These are phyloP conservation scores for Centrapalus pauciflorus DNA, from an alignment of 129 eudicot species.

Conservation along the genomic window DNA sequence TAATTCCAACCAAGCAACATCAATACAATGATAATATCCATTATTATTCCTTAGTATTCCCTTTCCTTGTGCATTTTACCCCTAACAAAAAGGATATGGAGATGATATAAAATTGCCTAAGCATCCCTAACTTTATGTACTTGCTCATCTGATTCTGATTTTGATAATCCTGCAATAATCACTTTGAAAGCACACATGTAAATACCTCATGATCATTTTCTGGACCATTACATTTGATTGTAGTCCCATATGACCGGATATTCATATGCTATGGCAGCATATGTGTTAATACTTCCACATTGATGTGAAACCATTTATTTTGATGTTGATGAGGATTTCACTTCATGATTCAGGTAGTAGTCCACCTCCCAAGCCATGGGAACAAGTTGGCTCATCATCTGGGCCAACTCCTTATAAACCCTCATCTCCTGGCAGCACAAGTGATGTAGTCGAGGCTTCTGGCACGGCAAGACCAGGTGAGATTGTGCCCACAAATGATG, in stretches of 20 bases:
- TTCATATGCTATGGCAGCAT: not conserved
- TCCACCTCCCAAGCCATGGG: slow-evolving; percentile 96
- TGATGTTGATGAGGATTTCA: not conserved
- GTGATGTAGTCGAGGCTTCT: slow-evolving; percentile 88
- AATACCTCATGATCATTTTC: no score
- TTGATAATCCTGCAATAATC: no score
- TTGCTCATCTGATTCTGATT: no score
- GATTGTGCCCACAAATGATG: slow-evolving; percentile 50
- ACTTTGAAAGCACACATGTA: no score
- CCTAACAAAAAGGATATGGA: no score
- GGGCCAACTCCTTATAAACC: slow-evolving; percentile 85
- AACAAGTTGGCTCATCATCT: slow-evolving; percentile 66
- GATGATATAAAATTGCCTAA: no score
- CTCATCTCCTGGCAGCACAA: slow-evolving; percentile 80
- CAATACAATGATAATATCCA: no score
- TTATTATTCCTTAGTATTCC: no score
- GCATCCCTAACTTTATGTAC: no score
- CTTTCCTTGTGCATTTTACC: no score
- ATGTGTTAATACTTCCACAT: not conserved
- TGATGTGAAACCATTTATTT: not conserved
- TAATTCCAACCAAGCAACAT: no score
- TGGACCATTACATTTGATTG: not conserved
- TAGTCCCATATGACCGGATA: not conserved
- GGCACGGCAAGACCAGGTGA: slow-evolving; percentile 92
- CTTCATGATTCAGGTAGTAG: slow-evolving; percentile 36